These are phyloP conservation scores for Caryopteris hybrid DNA, from an alignment of 305 asterid genomes.

Conservation along the genomic window DNA sequence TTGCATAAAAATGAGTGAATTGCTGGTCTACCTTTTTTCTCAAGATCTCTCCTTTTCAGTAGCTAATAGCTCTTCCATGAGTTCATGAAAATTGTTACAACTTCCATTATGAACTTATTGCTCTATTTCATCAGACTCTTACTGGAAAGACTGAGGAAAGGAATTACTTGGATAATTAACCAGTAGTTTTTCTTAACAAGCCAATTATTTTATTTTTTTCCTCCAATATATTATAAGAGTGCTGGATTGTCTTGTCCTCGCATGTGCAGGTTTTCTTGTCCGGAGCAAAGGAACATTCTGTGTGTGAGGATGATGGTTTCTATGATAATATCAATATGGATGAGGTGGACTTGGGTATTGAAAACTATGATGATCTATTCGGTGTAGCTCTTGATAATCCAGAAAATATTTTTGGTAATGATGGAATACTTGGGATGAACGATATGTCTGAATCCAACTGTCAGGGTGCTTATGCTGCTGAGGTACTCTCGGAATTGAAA, in stretches of 20 bases:
- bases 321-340: slow-evolving; percentile 63
- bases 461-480: slow-evolving; percentile 42
- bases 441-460: slow-evolving; percentile 50
- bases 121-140: too few relatives aligned
- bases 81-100: too few relatives aligned
- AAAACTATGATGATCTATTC: slow-evolving; percentile 67
- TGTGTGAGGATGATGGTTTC: slow-evolving; percentile 45
- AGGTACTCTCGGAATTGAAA: slow-evolving; percentile 36
- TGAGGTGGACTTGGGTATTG: slow-evolving; percentile 65
- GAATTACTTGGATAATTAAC: too few relatives aligned
- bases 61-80: too few relatives aligned
- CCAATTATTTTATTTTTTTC: not conserved
- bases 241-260: slow-evolving; percentile 6
- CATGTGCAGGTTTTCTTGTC: slow-evolving; percentile 38
- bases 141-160: too few relatives aligned
- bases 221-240: not conserved
- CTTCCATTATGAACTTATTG: too few relatives aligned
- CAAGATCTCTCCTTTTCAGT: too few relatives aligned
- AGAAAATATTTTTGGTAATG: slow-evolving; percentile 44
- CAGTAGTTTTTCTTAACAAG: not conserved
- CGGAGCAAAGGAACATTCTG: slow-evolving; percentile 37
- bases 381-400: slow-evolving; percentile 49
- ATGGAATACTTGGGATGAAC: slow-evolving; percentile 54
- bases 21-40: too few relatives aligned
- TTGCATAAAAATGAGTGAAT: too few relatives aligned